phyloP scores from a whole-genome alignment of 768 basidiomycete genomes.

The Hygrocybe punicea region DNA sequence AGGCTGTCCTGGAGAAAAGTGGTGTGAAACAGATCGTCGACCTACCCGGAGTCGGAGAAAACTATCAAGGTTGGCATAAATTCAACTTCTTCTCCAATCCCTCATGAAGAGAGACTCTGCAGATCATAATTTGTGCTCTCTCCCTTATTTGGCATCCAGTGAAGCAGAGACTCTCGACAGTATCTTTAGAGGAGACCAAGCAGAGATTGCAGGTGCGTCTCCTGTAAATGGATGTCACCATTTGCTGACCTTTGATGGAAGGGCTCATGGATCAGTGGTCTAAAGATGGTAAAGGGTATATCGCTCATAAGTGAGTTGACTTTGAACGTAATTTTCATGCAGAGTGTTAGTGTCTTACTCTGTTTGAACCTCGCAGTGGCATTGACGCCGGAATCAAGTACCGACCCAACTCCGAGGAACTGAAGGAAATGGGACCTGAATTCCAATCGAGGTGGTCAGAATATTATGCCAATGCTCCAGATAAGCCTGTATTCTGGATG shows the following conservation, averaged over 20 bases:
- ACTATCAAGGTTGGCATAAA: constrained; percentile 48
- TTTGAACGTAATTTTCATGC: background rate
- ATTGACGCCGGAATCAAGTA: constrained; percentile 56
- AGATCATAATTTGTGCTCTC: constrained; percentile 43
- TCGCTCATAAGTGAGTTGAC: constrained; percentile 50
- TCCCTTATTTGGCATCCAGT: constrained; percentile 43
- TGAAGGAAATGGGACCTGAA: constrained; percentile 46
- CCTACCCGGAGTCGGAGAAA: constrained; percentile 74
- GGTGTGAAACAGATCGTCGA: constrained; percentile 53
- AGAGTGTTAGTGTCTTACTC: background rate
- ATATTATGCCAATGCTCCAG: constrained; percentile 49
- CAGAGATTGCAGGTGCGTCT: constrained; percentile 40
- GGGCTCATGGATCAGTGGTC: constrained; percentile 29
- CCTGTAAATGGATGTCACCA: background rate
- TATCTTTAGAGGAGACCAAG: constrained; percentile 40
- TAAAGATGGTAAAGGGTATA: constrained; percentile 42
- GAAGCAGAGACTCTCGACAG: constrained; percentile 49
- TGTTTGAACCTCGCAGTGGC: constrained; percentile 34
- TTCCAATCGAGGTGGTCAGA: constrained; percentile 50
- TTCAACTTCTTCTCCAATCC: background rate
- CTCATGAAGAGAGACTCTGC: background rate
- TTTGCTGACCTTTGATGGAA: constrained; percentile 12
- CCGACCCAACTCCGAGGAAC: constrained; percentile 49
- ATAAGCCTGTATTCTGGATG: constrained; percentile 53
- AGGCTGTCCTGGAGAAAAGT: constrained; percentile 43